These are phyloP conservation scores for Phlegmacium glaucopus DNA, from an alignment of 768 basidiomycete species.

Conservation along the genomic window DNA sequence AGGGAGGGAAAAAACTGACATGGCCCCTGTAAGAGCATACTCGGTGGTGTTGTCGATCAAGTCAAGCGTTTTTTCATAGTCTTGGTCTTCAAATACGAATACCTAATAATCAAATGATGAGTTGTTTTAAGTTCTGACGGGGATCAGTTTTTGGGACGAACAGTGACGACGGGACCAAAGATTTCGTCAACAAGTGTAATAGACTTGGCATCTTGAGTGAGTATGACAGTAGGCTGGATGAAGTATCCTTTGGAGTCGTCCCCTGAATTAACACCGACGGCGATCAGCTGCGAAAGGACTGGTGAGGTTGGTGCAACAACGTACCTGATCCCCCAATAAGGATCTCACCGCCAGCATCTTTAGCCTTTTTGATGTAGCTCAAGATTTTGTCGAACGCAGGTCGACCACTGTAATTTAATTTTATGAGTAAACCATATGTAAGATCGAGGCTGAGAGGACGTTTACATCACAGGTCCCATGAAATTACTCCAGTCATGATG, in stretches of 20 bases:
- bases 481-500: conserved; percentile 79
- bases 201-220: conserved; percentile 86
- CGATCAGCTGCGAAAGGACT: background rate
- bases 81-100: conserved; percentile 84
- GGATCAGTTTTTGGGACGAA: no score
- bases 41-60: conserved; percentile 82
- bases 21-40: conserved; percentile 94
- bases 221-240: conserved; percentile 90
- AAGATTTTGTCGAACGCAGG: conserved; percentile 88
- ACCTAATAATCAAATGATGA: conserved; percentile 40
- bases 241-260: conserved; percentile 93
- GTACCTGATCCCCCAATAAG: conserved; percentile 79
- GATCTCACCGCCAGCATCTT: conserved; percentile 84
- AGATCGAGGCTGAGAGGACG: conserved; percentile 4
- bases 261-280: conserved; percentile 32
- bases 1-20: conserved; percentile 47
- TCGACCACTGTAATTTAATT: conserved; percentile 49
- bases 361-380: conserved; percentile 82
- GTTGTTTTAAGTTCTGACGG: background rate
- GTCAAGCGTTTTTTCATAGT: conserved; percentile 84
- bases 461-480: conserved; percentile 94
- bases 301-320: conserved; percentile 9
- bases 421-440: conserved; percentile 3
- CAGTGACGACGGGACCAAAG: conserved; percentile 94
- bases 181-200: conserved; percentile 94